A percentile compares a stretch with the other conserved stretches of the same genome.
phyloP scores from a whole-genome alignment of 2,329 filamentous ascomycete genomes.

The Aspergillus intermedius region DNA sequence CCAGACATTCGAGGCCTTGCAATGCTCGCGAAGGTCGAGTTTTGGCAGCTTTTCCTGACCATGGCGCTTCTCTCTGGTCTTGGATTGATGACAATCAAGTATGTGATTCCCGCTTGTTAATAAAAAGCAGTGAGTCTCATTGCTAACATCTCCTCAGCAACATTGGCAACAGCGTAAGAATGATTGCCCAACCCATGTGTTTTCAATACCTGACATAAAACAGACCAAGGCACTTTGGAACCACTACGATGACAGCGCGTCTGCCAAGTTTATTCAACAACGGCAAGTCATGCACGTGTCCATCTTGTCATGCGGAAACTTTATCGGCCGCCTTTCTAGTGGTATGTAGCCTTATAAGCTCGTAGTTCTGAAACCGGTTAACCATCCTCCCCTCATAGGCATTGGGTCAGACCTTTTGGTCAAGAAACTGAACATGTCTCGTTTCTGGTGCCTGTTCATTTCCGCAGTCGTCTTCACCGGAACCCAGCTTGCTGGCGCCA shows the following conservation, averaged over 20 bases:
- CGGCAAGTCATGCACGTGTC: constrained; percentile 89
- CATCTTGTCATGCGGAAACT: constrained; percentile 83
- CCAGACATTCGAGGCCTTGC: constrained; percentile 84
- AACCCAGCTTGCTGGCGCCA: constrained; percentile 71
- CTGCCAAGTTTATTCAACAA: constrained; percentile 67
- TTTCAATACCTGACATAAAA: constrained; percentile 3
- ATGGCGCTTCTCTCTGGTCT: constrained; percentile 89
- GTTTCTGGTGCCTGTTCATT: constrained; percentile 82
- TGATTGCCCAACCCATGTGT: neutral
- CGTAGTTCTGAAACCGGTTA: neutral
- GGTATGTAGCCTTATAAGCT: constrained; percentile 46
- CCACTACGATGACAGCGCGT: constrained; percentile 68
- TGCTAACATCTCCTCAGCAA: constrained; percentile 56
- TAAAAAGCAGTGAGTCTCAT: neutral
- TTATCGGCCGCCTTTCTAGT: constrained; percentile 70
- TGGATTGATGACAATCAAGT: constrained; percentile 99
- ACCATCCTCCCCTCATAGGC: constrained; percentile 40
- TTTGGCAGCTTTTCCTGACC: constrained; percentile 84
- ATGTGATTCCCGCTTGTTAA: constrained; percentile 30
- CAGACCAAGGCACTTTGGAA: constrained; percentile 75
- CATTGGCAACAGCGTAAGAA: constrained; percentile 72
- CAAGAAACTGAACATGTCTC: constrained; percentile 69
- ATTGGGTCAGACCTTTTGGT: constrained; percentile 88
- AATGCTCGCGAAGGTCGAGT: constrained; percentile 66
- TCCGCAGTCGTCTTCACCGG: constrained; percentile 71